Percentiles rank a stretch among this genome's conserved stretches.
phyloP scores from a whole-genome alignment of 1,139 yeast species.

The Sugiyamaella castrensis region DNA sequence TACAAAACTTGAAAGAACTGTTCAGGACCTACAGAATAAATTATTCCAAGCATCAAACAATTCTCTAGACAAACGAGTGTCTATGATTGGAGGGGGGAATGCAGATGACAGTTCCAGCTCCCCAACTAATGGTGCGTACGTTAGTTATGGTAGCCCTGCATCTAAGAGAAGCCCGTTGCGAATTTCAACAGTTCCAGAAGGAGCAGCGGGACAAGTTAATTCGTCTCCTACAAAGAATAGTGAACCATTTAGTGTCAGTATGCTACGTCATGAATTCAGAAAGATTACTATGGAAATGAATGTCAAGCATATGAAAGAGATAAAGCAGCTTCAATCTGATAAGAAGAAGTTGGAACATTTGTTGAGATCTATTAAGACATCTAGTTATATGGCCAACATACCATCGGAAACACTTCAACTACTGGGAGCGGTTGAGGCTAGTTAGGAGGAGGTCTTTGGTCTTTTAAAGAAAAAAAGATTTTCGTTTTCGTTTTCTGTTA shows the following conservation, averaged over 20 bases:
- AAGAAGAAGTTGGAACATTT: constrained; percentile 50
- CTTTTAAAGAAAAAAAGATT: not conserved
- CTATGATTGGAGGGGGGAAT: constrained; percentile 21
- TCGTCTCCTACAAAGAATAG: not conserved
- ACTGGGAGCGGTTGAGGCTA: constrained; percentile 16
- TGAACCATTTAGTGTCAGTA: constrained; percentile 30
- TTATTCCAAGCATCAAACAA: constrained; percentile 23
- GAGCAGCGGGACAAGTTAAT: constrained; percentile 13
- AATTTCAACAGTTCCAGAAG: constrained; percentile 5
- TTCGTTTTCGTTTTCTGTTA: not conserved
- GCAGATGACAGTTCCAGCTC: not conserved
- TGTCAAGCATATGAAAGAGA: constrained; percentile 56
- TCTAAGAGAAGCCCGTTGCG: constrained; percentile 2
- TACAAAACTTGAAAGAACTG: constrained; percentile 28
- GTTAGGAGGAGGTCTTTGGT: not conserved
- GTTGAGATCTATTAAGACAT: constrained; percentile 31
- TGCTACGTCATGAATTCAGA: constrained; percentile 68
- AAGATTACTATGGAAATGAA: constrained; percentile 63
- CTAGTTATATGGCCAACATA: constrained; percentile 24
- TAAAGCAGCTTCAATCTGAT: constrained; percentile 56
- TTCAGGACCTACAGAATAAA: constrained; percentile 30
- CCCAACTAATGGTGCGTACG: not conserved
- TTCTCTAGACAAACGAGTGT: constrained; percentile 28
- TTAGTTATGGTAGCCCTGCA: not conserved
- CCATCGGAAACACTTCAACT: constrained; percentile 24